Conservation (phyloP, 352 stramenopile genomes). For the Phytophthora citricola region DNA sequence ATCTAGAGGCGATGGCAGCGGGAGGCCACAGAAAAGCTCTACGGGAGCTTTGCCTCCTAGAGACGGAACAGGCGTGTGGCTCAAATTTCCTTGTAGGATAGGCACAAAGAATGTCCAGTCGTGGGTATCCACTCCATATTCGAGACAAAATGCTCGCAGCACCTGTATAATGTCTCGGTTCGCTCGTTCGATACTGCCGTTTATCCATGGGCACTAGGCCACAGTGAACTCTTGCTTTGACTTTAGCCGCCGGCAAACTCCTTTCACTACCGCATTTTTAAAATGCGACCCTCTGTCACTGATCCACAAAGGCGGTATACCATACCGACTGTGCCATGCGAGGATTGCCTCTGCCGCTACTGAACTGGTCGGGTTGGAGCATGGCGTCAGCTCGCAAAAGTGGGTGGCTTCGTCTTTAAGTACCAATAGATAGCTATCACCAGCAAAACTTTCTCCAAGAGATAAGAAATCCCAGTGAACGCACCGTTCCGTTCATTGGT, state of each 20-base stretch:
- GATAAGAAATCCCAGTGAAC: no score
- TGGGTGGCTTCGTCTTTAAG: conserved; percentile 23
- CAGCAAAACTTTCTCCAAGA: no score
- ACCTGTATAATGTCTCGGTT: conserved; percentile 45
- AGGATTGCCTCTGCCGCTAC: conserved; percentile 25
- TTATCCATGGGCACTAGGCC: conserved; percentile 41
- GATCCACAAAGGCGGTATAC: conserved; percentile 22
- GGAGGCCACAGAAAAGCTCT: no score
- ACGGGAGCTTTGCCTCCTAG: no score
- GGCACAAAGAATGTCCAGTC: no score
- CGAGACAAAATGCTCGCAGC: no score
- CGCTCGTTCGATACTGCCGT: conserved; percentile 35
- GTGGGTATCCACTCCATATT: no score
- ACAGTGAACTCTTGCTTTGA: conserved; percentile 29
- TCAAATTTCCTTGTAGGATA: no score
- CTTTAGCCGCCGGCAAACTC: conserved; percentile 21
- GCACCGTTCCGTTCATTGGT: no score
- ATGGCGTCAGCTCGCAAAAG: conserved; percentile 16
- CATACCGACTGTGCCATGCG: conserved; percentile 36
- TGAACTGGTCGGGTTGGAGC: conserved; percentile 8
- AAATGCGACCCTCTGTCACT: conserved; percentile 39
- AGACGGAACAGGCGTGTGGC: no score
- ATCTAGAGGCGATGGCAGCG: no score
- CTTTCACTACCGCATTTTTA: conserved; percentile 32
- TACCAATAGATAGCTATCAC: no score